Conservation (phyloP, 768 basidiomycete genomes). For the Lactarius indigo region DNA sequence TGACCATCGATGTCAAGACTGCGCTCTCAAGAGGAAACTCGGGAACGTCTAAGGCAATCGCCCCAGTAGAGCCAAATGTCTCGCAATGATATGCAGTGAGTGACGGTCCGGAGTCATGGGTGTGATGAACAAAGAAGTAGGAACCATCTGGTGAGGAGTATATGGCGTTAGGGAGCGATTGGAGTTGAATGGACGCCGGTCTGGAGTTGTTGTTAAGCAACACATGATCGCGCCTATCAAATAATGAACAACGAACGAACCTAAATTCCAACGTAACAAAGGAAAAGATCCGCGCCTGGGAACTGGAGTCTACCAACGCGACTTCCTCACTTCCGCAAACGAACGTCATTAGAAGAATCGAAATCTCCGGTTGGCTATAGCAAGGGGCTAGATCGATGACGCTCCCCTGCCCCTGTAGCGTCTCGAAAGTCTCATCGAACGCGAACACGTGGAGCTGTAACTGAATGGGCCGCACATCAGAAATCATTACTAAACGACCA, state of each 20-base stretch:
- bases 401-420: constrained; percentile 42
- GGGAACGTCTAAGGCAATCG: constrained; percentile 39
- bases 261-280: constrained; percentile 50
- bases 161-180: constrained; percentile 34
- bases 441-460: constrained; percentile 43
- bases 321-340: constrained; percentile 51
- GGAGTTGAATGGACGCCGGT: constrained; percentile 42
- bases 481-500: neutral
- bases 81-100: constrained; percentile 51
- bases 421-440: constrained; percentile 43
- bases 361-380: constrained; percentile 34
- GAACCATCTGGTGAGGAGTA: constrained; percentile 53
- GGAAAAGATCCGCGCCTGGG: constrained; percentile 49
- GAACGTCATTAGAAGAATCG: constrained; percentile 41
- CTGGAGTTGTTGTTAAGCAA: constrained; percentile 29
- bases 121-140: constrained; percentile 42
- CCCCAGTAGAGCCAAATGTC: constrained; percentile 50
- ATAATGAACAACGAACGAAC: constrained; percentile 34
- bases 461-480: constrained; percentile 16
- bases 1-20: constrained; percentile 45
- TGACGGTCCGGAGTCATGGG: neutral
- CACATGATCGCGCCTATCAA: neutral
- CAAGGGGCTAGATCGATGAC: constrained; percentile 41
- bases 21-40: constrained; percentile 28
- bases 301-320: constrained; percentile 44